Evolutionary conservation across 352 stramenopile genomes (phyloP), one percentile per base, ranked within the genome.

Genomic region (Aphanomyces astaci): DNA sequence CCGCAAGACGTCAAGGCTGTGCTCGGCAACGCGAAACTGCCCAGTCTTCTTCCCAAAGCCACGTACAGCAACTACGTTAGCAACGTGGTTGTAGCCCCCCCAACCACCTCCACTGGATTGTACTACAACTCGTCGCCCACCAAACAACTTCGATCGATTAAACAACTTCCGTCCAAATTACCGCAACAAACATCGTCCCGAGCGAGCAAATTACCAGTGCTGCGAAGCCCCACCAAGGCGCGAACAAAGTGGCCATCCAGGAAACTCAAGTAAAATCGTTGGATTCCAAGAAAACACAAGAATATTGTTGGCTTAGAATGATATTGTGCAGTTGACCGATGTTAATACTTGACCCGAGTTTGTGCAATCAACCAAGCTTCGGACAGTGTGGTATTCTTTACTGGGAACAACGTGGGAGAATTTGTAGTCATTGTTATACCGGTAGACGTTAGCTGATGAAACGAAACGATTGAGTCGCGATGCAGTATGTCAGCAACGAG

Each of bases 221-320:
- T 59, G 51, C 15, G 24, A 36, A 59, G 51, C n/a, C 51, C 51
- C 11, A 59, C 51, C 25, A 59, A 59, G n/a, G 24, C 51, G 30
- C 25, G 51, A 10, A 32, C 51, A 25, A 11, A 22, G 48, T 55
- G 48, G 48, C 48, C n/a, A 10, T 25, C 48, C 10, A 55, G n/a
- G 10, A 32, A 32, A 11, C 25, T 59, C 15, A 59, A 59, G 24
- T 53, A 25, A 53, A 24, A 53, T 25, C 13, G n/a, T n/a, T n/a
- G n/a, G n/a, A n/a, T n/a, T n/a, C n/a, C n/a, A n/a, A n/a, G n/a
- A n/a, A 43, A 43, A 43, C 36, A 15, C 36, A 43, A 43, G n/a
- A n/a, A n/a, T n/a, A n/a, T n/a, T n/a, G n/a, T n/a, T n/a, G n/a
- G n/a, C n/a, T n/a, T n/a, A n/a, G n/a, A n/a, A n/a, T n/a, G n/a